Percentiles rank a stretch among this genome's conserved stretches.
phyloP scores from a whole-genome alignment of 345 rosid genomes.

The Ceriops tagal region DNA sequence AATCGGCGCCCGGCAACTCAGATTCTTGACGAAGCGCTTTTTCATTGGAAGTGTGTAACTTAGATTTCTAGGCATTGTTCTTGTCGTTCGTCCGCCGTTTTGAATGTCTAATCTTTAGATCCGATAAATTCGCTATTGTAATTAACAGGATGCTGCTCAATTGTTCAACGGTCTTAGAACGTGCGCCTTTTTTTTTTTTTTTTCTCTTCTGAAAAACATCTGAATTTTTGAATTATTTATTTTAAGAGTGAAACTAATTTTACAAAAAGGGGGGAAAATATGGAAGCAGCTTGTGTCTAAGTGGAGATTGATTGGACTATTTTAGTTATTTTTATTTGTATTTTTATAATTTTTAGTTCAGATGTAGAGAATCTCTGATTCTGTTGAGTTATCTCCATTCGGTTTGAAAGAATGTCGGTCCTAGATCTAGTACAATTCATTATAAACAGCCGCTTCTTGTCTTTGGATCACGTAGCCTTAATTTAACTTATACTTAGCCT shows the following conservation, averaged over 20 bases:
- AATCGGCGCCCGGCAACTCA: too few species aligned
- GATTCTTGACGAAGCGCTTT: too few species aligned
- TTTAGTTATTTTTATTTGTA: too few species aligned
- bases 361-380: not conserved
- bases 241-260: not conserved
- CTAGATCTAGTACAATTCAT: not conserved
- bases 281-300: too few species aligned
- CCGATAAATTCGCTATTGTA: slow-evolving; percentile 13
- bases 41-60: too few species aligned
- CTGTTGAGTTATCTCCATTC: not conserved
- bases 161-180: slow-evolving; percentile 12
- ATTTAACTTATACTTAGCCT: too few species aligned
- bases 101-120: slow-evolving; percentile 13
- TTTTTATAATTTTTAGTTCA: not conserved
- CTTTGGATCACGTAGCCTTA: not conserved
- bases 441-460: slow-evolving; percentile 9
- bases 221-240: not conserved
- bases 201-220: slow-evolving; percentile 3
- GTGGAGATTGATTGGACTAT: too few species aligned
- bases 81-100: too few species aligned
- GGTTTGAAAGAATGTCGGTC: not conserved
- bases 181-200: slow-evolving; percentile 1
- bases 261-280: too few species aligned
- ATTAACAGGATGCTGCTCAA: slow-evolving; percentile 28
- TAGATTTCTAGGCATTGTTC: too few species aligned